A percentile compares a stretch with the other conserved stretches of the same genome.
Evolutionary conservation across 106 monocot genomes (phyloP).

Genomic region (Acorus gramineus): DNA sequence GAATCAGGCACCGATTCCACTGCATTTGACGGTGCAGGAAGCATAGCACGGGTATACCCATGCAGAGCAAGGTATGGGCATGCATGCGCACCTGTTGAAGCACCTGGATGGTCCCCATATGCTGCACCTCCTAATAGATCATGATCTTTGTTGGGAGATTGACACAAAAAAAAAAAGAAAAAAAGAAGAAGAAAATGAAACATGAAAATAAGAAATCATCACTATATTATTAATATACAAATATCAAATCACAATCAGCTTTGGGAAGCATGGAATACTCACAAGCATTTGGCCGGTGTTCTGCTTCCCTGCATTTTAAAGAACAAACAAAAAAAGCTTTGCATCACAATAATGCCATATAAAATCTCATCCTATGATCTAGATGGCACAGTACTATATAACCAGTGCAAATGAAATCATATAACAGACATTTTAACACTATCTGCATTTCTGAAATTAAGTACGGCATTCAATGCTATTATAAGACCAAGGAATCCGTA

Average conservation of each 20-base stretch:
- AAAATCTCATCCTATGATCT: too few relatives aligned
- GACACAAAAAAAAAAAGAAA: background rate
- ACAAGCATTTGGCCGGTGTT: constrained; percentile 24
- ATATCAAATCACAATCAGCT: too few relatives aligned
- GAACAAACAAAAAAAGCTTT: too few relatives aligned
- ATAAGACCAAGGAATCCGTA: background rate
- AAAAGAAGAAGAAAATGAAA: background rate
- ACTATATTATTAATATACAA: background rate
- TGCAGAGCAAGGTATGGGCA: constrained; percentile 48
- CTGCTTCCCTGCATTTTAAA: constrained; percentile 15
- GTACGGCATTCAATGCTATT: constrained; percentile 2
- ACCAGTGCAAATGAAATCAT: too few relatives aligned
- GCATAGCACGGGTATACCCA: constrained; percentile 25
- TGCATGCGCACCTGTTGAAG: constrained; percentile 21
- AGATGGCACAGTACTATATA: too few relatives aligned
- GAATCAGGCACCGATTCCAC: constrained; percentile 25
- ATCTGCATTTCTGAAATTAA: too few relatives aligned
- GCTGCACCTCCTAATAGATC: constrained; percentile 22
- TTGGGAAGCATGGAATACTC: constrained; percentile 2
- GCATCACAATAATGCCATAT: too few relatives aligned
- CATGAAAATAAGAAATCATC: background rate
- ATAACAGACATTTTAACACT: too few relatives aligned
- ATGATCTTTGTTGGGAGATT: constrained; percentile 21
- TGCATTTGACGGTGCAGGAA: constrained; percentile 21
- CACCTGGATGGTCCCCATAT: constrained; percentile 29